Evolutionary conservation across 1,139 yeast genomes (phyloP).

Genomic region (Sugiyamaella paludigena): DNA sequence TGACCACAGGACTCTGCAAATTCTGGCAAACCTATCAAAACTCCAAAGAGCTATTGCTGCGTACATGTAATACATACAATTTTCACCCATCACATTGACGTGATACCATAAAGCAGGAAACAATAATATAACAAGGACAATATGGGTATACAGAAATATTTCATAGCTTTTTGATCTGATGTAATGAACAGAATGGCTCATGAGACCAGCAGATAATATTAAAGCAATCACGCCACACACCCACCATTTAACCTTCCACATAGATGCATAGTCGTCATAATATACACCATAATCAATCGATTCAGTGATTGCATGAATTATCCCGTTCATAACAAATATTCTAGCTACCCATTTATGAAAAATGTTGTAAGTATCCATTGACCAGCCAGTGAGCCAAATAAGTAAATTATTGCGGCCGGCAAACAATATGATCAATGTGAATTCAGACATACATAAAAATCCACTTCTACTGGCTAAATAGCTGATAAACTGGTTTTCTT

Average conservation of each 20-base stretch:
- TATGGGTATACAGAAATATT: constrained; percentile 54
- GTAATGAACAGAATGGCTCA: constrained; percentile 20
- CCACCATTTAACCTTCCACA: constrained; percentile 35
- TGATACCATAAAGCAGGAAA: constrained; percentile 63
- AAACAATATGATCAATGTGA: constrained; percentile 54
- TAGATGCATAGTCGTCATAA: constrained; percentile 38
- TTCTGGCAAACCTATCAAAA: constrained; percentile 31
- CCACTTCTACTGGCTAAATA: constrained; percentile 63
- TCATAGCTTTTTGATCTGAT: constrained; percentile 23
- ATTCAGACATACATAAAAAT: constrained; percentile 45
- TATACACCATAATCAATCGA: constrained; percentile 27
- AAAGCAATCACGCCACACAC: constrained; percentile 24
- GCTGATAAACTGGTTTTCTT: constrained; percentile 35
- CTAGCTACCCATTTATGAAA: constrained; percentile 70
- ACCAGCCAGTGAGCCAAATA: constrained; percentile 65
- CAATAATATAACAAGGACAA: constrained; percentile 55
- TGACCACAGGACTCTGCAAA: constrained; percentile 27
- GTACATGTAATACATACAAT: constrained; percentile 40
- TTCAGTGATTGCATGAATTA: constrained; percentile 32
- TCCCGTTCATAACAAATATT: constrained; percentile 47
- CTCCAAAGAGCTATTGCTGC: constrained; percentile 43
- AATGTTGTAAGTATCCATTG: constrained; percentile 55
- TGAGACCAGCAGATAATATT: constrained; percentile 15
- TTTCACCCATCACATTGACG: constrained; percentile 26
- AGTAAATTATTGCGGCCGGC: constrained; percentile 68